Percentiles rank a stretch among this genome's conserved stretches.
Evolutionary conservation across 1,284 basidiomycete genomes (phyloP).

Genomic region (Ustilago nuda): DNA sequence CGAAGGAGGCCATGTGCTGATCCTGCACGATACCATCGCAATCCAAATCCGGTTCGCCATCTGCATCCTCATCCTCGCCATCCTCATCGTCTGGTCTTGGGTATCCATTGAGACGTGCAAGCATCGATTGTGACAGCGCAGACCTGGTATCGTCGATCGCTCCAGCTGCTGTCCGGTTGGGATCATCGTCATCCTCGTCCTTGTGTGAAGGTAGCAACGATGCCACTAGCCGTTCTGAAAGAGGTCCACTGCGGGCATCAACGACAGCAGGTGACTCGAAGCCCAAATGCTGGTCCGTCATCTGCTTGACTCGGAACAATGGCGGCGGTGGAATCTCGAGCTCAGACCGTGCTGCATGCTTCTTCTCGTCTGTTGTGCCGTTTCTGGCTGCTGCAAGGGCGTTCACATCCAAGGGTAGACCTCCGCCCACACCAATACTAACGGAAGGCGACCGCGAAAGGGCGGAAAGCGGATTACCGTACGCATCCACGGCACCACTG

Average conservation of each 20-base stretch:
- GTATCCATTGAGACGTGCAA: constrained; percentile 30
- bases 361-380: constrained; percentile 19
- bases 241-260: constrained; percentile 60
- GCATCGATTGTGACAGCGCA: constrained; percentile 16
- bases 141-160: constrained; percentile 5
- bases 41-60: constrained; percentile 38
- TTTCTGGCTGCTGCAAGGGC: constrained; percentile 23
- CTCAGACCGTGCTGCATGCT: constrained; percentile 19
- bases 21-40: constrained; percentile 39
- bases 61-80: constrained; percentile 48
- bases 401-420: constrained; percentile 35
- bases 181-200: constrained; percentile 15
- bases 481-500: constrained; percentile 42
- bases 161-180: constrained; percentile 6
- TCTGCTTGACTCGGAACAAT: constrained; percentile 48
- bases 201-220: constrained; percentile 48
- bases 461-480: constrained; percentile 33
- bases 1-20: constrained; percentile 72
- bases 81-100: constrained; percentile 35
- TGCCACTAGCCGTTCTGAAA: constrained; percentile 59
- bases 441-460: constrained; percentile 35
- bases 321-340: constrained; percentile 51
- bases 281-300: constrained; percentile 59
- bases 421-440: constrained; percentile 33
- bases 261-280: constrained; percentile 45